phyloP scores from a whole-genome alignment of 2,329 filamentous ascomycete genomes.

The Calonectria pseudoreteaudii region DNA sequence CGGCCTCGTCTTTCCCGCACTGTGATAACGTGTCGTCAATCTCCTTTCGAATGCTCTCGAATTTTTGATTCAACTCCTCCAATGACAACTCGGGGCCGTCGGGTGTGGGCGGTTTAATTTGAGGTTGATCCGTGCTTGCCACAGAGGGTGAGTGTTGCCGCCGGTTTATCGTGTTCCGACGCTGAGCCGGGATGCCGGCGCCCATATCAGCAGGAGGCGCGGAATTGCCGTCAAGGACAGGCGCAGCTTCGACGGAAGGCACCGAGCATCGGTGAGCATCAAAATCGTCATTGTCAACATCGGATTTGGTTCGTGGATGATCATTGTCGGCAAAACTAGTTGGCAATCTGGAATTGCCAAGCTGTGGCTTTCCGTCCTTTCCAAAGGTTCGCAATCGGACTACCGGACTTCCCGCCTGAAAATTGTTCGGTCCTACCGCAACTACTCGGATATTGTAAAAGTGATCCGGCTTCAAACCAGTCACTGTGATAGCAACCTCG shows the following conservation, averaged over 20 bases:
- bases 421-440: conserved; percentile 90
- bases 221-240: conserved; percentile 70
- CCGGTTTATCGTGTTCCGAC: conserved; percentile 72
- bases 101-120: conserved; percentile 55
- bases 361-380: conserved; percentile 71
- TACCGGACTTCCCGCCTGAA: conserved; percentile 88
- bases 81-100: conserved; percentile 75
- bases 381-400: conserved; percentile 85
- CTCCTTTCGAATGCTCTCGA: conserved; percentile 84
- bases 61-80: conserved; percentile 82
- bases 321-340: conserved; percentile 68
- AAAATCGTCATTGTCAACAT: conserved; percentile 57
- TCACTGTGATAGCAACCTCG: conserved; percentile 80
- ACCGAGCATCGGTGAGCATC: conserved; percentile 63
- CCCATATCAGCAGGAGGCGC: conserved; percentile 71
- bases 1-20: conserved; percentile 77
- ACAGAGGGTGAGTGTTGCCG: conserved; percentile 81
- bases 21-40: conserved; percentile 82
- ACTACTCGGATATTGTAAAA: conserved; percentile 96
- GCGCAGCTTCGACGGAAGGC: conserved; percentile 71
- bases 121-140: conserved; percentile 64
- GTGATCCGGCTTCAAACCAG: conserved; percentile 84
- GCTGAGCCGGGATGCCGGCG: conserved; percentile 58
- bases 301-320: conserved; percentile 51
- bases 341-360: conserved; percentile 67